These are phyloP conservation scores for Spiromastix sp. DNA, from an alignment of 2,329 filamentous ascomycete genomes.

Conservation along the genomic window DNA sequence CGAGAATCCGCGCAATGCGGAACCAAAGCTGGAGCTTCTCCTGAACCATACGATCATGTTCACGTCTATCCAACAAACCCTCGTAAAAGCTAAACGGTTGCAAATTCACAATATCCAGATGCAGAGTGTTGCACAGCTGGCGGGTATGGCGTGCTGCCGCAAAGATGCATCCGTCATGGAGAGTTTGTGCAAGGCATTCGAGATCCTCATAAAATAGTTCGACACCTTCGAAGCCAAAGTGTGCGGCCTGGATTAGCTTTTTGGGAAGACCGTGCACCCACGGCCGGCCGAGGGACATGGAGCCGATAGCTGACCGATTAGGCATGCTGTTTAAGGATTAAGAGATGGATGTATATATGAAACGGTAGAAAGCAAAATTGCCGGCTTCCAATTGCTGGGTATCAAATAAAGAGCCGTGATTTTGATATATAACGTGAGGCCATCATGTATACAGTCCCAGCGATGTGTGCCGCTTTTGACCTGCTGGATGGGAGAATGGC, in stretches of 20 bases:
- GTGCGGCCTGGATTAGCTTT: constrained; percentile 59
- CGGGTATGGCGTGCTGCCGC: constrained; percentile 49
- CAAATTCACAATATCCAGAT: constrained; percentile 41
- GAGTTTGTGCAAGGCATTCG: constrained; percentile 44
- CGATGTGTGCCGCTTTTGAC: too few species aligned
- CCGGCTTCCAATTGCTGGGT: too few species aligned
- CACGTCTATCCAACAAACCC: constrained; percentile 53
- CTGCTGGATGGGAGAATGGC: too few species aligned
- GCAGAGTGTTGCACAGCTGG: constrained; percentile 31
- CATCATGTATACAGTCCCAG: too few species aligned
- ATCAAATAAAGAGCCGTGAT: too few species aligned
- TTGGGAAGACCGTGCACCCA: constrained; percentile 56
- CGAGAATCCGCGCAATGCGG: constrained; percentile 49
- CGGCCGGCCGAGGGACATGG: constrained; percentile 65
- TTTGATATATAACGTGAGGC: too few species aligned
- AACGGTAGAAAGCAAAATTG: too few species aligned
- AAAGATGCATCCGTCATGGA: constrained; percentile 41
- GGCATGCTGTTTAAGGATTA: too few species aligned
- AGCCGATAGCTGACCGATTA: constrained; percentile 52
- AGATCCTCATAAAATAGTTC: constrained; percentile 75
- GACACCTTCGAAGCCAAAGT: constrained; percentile 56
- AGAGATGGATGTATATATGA: too few species aligned
- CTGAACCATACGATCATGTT: constrained; percentile 47
- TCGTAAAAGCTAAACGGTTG: constrained; percentile 75
- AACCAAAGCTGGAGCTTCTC: constrained; percentile 60